Base-by-base conservation (phyloP, 2,329 filamentous ascomycete genomes). In the Talaromyces albobiverticillius region DNA sequence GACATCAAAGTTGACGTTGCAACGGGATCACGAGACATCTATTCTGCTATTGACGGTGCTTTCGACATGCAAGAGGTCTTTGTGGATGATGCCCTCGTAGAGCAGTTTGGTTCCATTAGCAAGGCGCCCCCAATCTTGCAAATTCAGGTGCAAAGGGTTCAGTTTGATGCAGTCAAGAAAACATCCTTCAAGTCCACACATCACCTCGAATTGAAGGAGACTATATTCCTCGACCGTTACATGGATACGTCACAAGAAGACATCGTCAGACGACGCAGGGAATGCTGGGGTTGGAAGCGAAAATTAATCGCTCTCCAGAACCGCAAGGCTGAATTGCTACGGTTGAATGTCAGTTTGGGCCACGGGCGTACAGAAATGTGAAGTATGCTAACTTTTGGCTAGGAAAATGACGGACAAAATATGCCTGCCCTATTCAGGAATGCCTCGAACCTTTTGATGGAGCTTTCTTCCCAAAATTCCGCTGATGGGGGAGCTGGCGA, bases 201-300 rank as follows among this genome's bases (percentile, higher is more conserved):
- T 57, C 84, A 89, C 10, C 82, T 99, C 11, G 79, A 84, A 18
- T 83, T 99, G n/a, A 85, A 87, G 4, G 87, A 94, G 60, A 86
- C 81, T 2, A 79, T 99, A 11, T 95, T 89, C 66, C 78, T 99
- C 51, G 94, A 97, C 71, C 83, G 92, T 25, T 99, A 95, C 69
- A 87, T 92, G 80, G 82, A 83, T 4, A 76, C 80, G 1, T 76
- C 79, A 4, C 79, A 83, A 38, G 82, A 85, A 2, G 73, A 80
- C 1, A 74, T 90, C 2, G 82, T 89, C 67, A 74, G 79, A 41
- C 78, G 82, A 41, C 84, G 90, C 25, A 80, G 85, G 57, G 77
- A 86, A 57, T 83, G 83, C 42, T 96, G 93, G 93, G 80, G 82
- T 43, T 83, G 88, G 71, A 89, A 90, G 58, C 79, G 81, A 56